Base-by-base conservation (phyloP, 345 rosid genomes). In the Lenwebbia sp. region DNA sequence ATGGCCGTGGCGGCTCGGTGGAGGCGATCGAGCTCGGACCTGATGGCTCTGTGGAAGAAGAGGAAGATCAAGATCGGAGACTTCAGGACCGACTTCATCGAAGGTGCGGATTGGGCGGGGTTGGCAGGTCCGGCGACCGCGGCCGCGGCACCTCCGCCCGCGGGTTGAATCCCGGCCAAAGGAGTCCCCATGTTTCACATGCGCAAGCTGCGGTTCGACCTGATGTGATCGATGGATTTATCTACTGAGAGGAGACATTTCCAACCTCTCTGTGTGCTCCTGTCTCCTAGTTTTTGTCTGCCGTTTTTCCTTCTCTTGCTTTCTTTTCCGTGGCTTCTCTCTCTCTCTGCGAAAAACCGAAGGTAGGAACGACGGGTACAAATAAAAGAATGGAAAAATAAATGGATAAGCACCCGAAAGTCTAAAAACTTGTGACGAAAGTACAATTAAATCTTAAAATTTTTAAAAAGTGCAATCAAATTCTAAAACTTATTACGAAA, bases 1-100 rank as follows among this genome's bases (percentile, higher is more conserved):
- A 92, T 93, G 37, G 93, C 92, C 86, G 94, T 74, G 41, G 99
- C 95, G 88, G 91, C 83, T 60, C 87, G 92, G 87, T 95, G 99
- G 83, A 96, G 99, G 84, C 92, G 82, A 85, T 95, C 97, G 84
- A 96, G 97, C 93, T 96, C 99, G 86, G 91, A 90, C 30, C 94
- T 90, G 5, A 96, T 93, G 40, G 96, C 99, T 87, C 94, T 94
- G 82, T 96, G 98, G 86, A 96, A 96, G 91, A 91, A 93, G 60
- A 94, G 89, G 85, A 96, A 95, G 60, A 96, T 90, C 90, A 94
- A 86, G 90, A 96, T 94, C 90, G 99, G 99, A 33, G 97, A 94
- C 86, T 89, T 89, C 84, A 87, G 87, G 5, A 89, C 93, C 41
- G 85, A 86, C 83, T 83, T 90, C 78, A 70, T 70, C 25, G 78